Base-by-base conservation (phyloP, 1,284 basidiomycete species). In the Puccinia triticina region DNA sequence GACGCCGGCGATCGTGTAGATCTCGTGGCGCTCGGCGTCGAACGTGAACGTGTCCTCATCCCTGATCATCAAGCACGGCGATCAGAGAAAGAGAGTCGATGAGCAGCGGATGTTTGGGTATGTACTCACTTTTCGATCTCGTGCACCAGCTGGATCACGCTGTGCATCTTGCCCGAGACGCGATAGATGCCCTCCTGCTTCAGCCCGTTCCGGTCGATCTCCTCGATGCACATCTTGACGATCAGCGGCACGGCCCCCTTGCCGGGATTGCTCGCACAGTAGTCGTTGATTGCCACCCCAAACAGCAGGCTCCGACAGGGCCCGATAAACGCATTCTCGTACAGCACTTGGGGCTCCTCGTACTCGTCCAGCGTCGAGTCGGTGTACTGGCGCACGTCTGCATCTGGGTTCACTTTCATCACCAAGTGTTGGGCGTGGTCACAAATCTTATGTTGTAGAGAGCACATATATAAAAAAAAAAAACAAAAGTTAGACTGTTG, bases 221-320 rank as follows among this genome's bases (percentile, higher is more conserved):
- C 94, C 77, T 90, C 89, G 82, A 97, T 92, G 87, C 94, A 96
- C 84, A 96, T 91, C 82, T 90, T 90, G 14, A 98, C 89, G 82
- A 98, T 93, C 86, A 92, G 92, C 0, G 96, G 96, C 1, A 93
- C 89, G 43, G 86, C 82, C 4, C 87, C 87, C 75, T 82, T 82
- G 8, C 57, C 46, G 32, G 88, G 87, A 84, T 94, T 91, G 5
- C 93, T 91, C 46, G 93, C 94, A 16, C 95, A 94, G 86, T 99
- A 98, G 87, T 98, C 96, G 77, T 92, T 92, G 78, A 99, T 88
- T 84, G 91, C 92, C 84, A 98, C 92, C 34, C 96, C 96, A 86
- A 98, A 98, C 71, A 98, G 93, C 50, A 99, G 89, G 86, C 88
- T 88, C 77, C 90, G 90, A 85, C 95, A 98, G 86, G 92, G 92